Percentiles rank a stretch among this genome's conserved stretches.
Evolutionary conservation across 2,329 filamentous ascomycete species (phyloP).

Genomic region (Fusarium bactridioides): DNA sequence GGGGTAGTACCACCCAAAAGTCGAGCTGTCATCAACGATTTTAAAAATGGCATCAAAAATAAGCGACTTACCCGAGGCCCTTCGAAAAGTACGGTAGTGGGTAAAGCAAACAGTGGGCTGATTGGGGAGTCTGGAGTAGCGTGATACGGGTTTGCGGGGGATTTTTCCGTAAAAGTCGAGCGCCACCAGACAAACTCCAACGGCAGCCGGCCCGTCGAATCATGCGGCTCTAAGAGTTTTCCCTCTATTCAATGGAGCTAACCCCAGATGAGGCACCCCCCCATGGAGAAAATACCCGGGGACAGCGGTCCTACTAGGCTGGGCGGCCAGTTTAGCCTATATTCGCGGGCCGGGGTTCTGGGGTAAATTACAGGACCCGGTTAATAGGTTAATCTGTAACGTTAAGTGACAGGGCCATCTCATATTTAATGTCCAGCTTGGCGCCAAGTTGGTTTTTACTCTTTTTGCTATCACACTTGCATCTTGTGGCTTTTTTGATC

Average conservation of each 20-base stretch:
- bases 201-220: conserved; percentile 9
- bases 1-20: neutral
- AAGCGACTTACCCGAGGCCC: neutral
- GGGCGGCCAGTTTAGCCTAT: neutral
- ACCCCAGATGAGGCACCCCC: neutral
- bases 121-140: neutral
- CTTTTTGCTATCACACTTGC: neutral
- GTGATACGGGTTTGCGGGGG: neutral
- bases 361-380: conserved; percentile 1
- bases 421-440: conserved; percentile 11
- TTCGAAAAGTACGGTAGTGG: conserved; percentile 3
- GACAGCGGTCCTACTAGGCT: neutral
- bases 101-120: conserved; percentile 36
- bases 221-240: neutral
- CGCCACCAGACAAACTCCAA: neutral
- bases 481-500: neutral
- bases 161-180: neutral
- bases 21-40: neutral
- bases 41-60: conserved; percentile 4
- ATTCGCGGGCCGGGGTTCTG: neutral
- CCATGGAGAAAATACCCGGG: neutral
- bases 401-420: neutral
- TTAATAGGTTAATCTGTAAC: conserved; percentile 7
- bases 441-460: neutral
- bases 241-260: neutral